A percentile compares a stretch with the other conserved stretches of the same genome.
Conservation (phyloP, 2,329 filamentous ascomycete species). For the Lojkania enalia region DNA sequence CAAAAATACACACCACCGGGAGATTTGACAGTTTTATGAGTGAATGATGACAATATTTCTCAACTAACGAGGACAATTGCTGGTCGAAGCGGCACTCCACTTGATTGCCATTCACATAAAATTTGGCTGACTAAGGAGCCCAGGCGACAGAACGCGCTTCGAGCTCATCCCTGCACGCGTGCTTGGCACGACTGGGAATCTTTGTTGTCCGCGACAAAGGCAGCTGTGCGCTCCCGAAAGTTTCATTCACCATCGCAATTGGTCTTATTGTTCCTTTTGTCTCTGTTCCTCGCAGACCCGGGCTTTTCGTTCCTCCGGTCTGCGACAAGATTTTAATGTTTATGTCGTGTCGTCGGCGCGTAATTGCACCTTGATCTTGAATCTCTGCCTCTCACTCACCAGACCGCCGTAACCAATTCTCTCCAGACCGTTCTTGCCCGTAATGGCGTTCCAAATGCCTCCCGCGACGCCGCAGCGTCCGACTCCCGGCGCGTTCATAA, state of each 20-base stretch:
- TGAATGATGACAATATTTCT: too few species aligned
- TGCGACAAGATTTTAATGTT: conserved; percentile 32
- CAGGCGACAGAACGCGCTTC: neutral
- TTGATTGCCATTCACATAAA: too few species aligned
- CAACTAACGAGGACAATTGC: too few species aligned
- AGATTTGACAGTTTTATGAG: too few species aligned
- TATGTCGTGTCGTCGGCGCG: conserved; percentile 32
- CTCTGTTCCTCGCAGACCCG: conserved; percentile 16
- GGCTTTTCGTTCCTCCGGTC: neutral
- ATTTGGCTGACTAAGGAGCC: neutral
- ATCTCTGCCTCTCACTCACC: conserved; percentile 28
- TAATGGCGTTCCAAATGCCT: conserved; percentile 35
- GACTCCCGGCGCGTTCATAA: conserved; percentile 74
- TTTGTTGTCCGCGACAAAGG: conserved; percentile 35
- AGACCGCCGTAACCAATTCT: conserved; percentile 23
- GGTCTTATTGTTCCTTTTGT: conserved; percentile 20
- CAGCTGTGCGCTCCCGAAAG: conserved; percentile 16
- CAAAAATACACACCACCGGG: too few species aligned
- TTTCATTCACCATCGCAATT: conserved; percentile 31
- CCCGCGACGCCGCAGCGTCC: conserved; percentile 66
- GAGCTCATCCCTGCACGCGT: conserved; percentile 1
- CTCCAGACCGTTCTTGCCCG: conserved; percentile 15
- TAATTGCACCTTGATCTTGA: conserved; percentile 11
- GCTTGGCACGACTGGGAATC: conserved; percentile 8
- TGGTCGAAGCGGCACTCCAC: too few species aligned